Conservation (phyloP, 192 early-diverging fungal species). For the Linnemannia zychae region DNA sequence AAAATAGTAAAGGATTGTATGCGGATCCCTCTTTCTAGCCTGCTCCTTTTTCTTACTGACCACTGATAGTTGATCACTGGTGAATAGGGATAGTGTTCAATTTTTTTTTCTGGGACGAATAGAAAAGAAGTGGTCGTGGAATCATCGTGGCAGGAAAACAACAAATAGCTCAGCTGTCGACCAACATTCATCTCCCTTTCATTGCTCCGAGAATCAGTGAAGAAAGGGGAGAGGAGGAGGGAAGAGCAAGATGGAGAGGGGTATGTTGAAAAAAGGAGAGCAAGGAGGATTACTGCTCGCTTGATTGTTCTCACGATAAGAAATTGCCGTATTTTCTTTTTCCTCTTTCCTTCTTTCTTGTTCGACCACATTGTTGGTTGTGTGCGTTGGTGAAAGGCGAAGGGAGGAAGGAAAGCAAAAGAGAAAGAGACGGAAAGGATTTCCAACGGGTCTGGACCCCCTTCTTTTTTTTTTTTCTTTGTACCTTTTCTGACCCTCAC, state of each 20-base stretch:
- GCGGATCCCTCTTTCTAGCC: neutral
- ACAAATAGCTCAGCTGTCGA: neutral
- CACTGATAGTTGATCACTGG: neutral
- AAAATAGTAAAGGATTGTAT: no score
- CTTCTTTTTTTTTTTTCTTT: no score
- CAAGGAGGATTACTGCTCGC: neutral
- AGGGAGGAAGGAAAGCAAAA: neutral
- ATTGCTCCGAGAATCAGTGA: no score
- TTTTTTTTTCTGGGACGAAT: neutral
- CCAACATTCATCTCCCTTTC: neutral
- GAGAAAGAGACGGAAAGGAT: neutral
- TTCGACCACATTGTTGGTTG: no score
- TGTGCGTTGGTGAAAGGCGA: neutral
- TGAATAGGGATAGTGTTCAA: no score
- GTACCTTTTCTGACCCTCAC: neutral
- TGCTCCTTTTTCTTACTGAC: neutral
- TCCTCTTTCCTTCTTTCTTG: neutral
- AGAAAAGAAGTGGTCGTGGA: neutral
- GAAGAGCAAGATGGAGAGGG: neutral
- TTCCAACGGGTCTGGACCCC: neutral
- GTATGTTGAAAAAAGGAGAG: neutral
- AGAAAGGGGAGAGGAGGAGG: neutral
- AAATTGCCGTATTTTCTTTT: no score
- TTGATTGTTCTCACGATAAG: neutral
- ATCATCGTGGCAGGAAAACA: no score